Percentiles rank a stretch among this genome's conserved stretches.
Conservation (phyloP, 768 basidiomycete genomes). For the Tulasnella sp. region DNA sequence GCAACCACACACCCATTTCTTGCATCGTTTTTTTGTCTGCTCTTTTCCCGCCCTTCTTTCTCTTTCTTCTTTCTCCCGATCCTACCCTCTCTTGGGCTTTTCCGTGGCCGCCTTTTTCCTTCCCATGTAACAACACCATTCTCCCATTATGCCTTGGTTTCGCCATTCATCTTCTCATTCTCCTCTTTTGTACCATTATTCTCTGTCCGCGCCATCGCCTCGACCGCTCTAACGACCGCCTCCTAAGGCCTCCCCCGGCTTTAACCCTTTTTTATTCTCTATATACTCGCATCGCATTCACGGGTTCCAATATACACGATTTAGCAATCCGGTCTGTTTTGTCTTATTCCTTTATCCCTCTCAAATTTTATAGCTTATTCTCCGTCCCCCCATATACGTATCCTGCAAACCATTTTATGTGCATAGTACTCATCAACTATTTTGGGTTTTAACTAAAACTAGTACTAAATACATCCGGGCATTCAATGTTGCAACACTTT, state of each 20-base stretch:
- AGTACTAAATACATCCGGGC: background rate
- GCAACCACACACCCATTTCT: background rate
- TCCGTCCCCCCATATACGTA: no score
- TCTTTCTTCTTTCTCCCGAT: no score
- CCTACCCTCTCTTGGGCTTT: background rate
- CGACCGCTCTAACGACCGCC: background rate
- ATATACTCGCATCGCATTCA: background rate
- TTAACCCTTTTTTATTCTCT: background rate
- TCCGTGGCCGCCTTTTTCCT: background rate
- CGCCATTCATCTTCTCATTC: background rate
- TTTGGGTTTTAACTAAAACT: background rate
- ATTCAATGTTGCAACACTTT: background rate
- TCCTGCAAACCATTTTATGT: background rate
- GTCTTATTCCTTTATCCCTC: background rate
- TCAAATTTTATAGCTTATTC: background rate
- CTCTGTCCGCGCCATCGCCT: background rate
- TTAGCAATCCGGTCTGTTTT: background rate
- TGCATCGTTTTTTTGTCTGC: background rate
- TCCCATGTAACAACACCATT: background rate
- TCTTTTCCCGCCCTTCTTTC: background rate
- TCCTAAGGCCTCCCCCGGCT: background rate
- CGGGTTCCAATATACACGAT: background rate
- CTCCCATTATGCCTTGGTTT: background rate
- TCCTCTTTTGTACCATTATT: background rate
- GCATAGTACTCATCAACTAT: background rate